phyloP scores from a whole-genome alignment of 495 filamentous ascomycete species.

The Aspergillus carlsbadensis region DNA sequence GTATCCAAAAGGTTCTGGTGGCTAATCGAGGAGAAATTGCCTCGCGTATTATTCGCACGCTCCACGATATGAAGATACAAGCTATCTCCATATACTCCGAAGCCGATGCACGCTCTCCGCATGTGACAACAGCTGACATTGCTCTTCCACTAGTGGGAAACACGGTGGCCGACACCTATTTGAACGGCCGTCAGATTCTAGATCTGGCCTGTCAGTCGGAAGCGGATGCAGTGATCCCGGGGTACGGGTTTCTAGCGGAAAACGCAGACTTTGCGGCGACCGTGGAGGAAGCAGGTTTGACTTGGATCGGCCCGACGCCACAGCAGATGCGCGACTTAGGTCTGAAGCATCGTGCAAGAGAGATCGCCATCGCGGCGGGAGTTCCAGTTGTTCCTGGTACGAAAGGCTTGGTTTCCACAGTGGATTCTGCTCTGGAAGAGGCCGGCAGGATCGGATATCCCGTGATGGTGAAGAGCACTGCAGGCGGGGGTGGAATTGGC shows the following conservation, averaged over 20 bases:
- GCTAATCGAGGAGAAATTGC: conserved; percentile 10
- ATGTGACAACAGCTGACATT: background rate
- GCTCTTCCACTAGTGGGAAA: background rate
- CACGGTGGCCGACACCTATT: conserved; percentile 4
- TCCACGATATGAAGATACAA: conserved; percentile 3
- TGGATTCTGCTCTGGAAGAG: conserved; percentile 41
- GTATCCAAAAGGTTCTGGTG: background rate
- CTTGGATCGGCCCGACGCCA: conserved; percentile 52
- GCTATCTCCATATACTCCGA: conserved; percentile 4
- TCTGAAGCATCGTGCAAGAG: conserved; percentile 55
- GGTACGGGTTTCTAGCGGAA: conserved; percentile 60
- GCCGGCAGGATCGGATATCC: conserved; percentile 49
- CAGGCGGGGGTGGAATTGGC: conserved; percentile 59
- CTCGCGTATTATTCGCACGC: conserved; percentile 4
- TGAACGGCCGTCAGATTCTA: conserved; percentile 1
- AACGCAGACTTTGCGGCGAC: conserved; percentile 53
- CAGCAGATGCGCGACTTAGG: conserved; percentile 52
- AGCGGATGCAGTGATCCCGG: conserved; percentile 46
- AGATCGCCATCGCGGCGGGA: conserved; percentile 43
- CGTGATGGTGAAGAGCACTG: conserved; percentile 57
- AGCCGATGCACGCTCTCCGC: background rate
- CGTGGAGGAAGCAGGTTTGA: conserved; percentile 45
- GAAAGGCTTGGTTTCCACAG: conserved; percentile 38
- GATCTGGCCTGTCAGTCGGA: background rate
- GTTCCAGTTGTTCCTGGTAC: conserved; percentile 55